phyloP scores from a whole-genome alignment of 1,284 basidiomycete species.

The Takashimella koratensis region DNA sequence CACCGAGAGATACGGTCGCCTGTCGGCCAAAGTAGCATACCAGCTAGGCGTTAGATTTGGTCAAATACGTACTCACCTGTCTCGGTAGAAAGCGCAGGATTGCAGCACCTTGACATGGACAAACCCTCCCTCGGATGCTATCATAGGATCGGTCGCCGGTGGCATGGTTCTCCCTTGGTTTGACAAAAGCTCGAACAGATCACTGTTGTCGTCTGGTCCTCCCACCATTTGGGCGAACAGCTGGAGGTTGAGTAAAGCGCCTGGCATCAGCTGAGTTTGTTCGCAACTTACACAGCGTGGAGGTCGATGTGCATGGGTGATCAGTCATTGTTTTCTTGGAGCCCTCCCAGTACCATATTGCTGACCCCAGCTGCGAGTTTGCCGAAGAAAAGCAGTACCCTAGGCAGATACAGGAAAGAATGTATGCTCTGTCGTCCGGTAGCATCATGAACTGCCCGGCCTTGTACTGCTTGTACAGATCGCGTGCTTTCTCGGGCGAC shows the following conservation, averaged over 20 bases:
- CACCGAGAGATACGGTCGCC: not conserved
- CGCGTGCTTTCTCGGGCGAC: not conserved
- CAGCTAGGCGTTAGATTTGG: not conserved
- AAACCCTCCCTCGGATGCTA: too few relatives aligned
- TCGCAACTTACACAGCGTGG: not conserved
- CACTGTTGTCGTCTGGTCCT: conserved; percentile 24
- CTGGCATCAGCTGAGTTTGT: conserved; percentile 4
- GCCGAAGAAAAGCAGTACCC: not conserved
- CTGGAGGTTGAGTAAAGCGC: conserved; percentile 25
- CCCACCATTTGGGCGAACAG: conserved; percentile 20
- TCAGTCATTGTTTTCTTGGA: not conserved
- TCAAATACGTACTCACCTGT: not conserved
- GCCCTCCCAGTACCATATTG: not conserved
- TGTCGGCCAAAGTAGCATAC: not conserved
- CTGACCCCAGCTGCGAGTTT: not conserved
- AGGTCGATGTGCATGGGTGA: not conserved
- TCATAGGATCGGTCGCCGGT: too few relatives aligned
- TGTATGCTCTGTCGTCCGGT: not conserved
- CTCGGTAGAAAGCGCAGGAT: not conserved
- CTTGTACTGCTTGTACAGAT: not conserved
- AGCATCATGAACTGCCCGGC: not conserved
- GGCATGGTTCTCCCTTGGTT: too few relatives aligned
- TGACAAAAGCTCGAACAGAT: conserved; percentile 10
- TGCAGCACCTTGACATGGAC: too few relatives aligned
- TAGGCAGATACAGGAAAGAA: not conserved